Conservation (phyloP, 2,329 filamentous ascomycete genomes). For the Mycosphaerella sp. region DNA sequence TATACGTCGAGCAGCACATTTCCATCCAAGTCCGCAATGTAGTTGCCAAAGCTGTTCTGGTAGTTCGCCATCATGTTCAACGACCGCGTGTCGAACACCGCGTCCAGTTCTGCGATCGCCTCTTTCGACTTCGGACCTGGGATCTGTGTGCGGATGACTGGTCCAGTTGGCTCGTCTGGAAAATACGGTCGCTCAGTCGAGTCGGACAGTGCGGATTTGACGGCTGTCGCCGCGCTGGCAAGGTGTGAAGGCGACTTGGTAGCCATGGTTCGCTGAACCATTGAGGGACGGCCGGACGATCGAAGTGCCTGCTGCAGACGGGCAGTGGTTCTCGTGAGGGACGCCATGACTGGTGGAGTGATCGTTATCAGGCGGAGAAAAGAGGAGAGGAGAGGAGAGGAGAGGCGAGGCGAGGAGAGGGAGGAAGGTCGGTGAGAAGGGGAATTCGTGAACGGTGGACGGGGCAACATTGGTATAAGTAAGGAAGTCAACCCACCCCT, state of each 20-base stretch:
- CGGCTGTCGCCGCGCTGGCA: conserved; percentile 30
- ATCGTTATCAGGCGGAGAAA: not conserved
- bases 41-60: conserved; percentile 70
- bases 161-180: conserved; percentile 53
- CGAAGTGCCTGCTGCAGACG: conserved; percentile 30
- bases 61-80: conserved; percentile 79
- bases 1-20: conserved; percentile 73
- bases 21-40: conserved; percentile 66
- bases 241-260: conserved; percentile 30
- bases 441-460: not conserved
- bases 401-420: no score
- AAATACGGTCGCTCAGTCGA: conserved; percentile 36
- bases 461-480: not conserved
- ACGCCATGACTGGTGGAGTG: conserved; percentile 27
- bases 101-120: conserved; percentile 62
- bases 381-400: no score
- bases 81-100: conserved; percentile 79
- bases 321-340: conserved; percentile 29
- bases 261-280: conserved; percentile 27
- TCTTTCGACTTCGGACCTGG: conserved; percentile 70
- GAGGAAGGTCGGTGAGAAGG: no score
- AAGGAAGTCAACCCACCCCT: not conserved
- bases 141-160: conserved; percentile 54
- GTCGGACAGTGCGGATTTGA: conserved; percentile 22
- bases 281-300: conserved; percentile 16